Conservation (phyloP, 2,329 filamentous ascomycete species). For the Macrophomina phaseolina region DNA sequence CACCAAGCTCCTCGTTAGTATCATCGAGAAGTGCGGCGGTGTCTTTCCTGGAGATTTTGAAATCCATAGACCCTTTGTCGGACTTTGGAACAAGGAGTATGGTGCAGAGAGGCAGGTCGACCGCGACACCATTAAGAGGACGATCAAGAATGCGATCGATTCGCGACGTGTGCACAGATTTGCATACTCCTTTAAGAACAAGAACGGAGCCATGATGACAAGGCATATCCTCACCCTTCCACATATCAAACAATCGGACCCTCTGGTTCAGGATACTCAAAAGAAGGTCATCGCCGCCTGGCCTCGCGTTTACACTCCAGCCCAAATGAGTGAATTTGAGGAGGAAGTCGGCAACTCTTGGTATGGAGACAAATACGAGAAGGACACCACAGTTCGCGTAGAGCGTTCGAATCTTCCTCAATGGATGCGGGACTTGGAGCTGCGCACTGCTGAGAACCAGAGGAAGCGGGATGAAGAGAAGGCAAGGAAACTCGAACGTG, state of each 20-base stretch:
- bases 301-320: slow-evolving; percentile 41
- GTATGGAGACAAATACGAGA: slow-evolving; percentile 30
- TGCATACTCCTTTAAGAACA: slow-evolving; percentile 57
- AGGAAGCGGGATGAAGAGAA: slow-evolving; percentile 23
- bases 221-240: slow-evolving; percentile 57
- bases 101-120: slow-evolving; percentile 51
- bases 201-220: slow-evolving; percentile 55
- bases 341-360: slow-evolving; percentile 30
- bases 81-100: slow-evolving; percentile 57
- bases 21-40: slow-evolving; percentile 60
- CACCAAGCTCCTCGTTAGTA: slow-evolving; percentile 59
- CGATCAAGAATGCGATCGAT: slow-evolving; percentile 57
- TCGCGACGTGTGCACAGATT: slow-evolving; percentile 59
- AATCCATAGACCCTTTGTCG: slow-evolving; percentile 61
- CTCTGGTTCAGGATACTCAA: slow-evolving; percentile 55
- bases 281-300: slow-evolving; percentile 55
- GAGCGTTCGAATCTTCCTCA: slow-evolving; percentile 27
- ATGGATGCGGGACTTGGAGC: slow-evolving; percentile 25
- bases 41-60: slow-evolving; percentile 62
- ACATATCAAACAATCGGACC: slow-evolving; percentile 51
- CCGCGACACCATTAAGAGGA: slow-evolving; percentile 56
- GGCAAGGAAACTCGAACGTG: slow-evolving; percentile 3
- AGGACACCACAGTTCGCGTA: slow-evolving; percentile 38
- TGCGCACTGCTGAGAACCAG: slow-evolving; percentile 26
- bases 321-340: slow-evolving; percentile 37